Evolutionary conservation across 1,139 yeast genomes (phyloP).

Genomic region (Magnusiomyces suaveolens): DNA sequence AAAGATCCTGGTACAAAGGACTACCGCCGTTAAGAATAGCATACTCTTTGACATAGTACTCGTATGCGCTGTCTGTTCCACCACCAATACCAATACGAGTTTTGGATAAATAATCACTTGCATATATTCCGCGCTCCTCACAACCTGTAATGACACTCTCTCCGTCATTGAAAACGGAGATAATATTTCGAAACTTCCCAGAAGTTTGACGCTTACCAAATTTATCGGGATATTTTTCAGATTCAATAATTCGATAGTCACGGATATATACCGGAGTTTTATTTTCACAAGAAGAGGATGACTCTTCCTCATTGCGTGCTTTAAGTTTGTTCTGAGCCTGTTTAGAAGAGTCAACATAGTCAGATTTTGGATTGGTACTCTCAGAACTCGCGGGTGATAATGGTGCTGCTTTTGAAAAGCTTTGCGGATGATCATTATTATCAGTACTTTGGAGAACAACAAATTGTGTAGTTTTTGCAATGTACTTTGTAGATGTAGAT

Average conservation of each 20-base stretch:
- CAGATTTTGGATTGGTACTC: no score
- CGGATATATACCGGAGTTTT: background rate
- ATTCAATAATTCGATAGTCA: background rate
- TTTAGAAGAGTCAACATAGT: no score
- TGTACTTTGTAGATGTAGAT: background rate
- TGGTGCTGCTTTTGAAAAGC: no score
- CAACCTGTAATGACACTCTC: conserved; percentile 6
- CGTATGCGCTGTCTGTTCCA: conserved; percentile 60
- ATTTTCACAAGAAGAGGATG: no score
- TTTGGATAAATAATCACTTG: background rate
- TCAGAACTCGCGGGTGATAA: no score
- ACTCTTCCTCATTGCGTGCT: no score
- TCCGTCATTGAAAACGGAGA: conserved; percentile 1
- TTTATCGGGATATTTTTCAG: background rate
- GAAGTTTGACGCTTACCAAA: background rate
- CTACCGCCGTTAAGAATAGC: conserved; percentile 42
- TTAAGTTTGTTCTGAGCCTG: no score
- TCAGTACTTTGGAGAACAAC: no score
- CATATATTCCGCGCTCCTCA: conserved; percentile 3
- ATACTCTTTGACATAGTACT: conserved; percentile 54
- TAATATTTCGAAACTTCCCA: background rate
- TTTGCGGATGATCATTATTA: no score
- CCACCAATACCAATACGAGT: conserved; percentile 42
- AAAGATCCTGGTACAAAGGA: conserved; percentile 29
- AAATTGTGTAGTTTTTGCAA: background rate